Evolutionary conservation across 176 grass and related monocot genomes (phyloP).

Genomic region (Cenchrus americanus): DNA sequence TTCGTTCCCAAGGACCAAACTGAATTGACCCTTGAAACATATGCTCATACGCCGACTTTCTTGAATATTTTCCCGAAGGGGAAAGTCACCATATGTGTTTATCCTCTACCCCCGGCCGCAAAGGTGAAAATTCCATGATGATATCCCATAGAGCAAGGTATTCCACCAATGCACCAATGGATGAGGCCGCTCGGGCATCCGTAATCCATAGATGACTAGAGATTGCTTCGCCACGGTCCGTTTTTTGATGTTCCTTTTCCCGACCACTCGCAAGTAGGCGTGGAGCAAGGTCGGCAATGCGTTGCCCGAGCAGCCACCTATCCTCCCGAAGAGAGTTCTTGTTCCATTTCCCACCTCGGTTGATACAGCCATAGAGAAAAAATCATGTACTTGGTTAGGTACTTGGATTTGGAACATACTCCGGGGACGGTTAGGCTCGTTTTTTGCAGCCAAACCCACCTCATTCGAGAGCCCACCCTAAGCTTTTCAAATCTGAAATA

Average conservation of each 20-base stretch:
- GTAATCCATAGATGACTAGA: neutral
- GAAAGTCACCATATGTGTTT: neutral
- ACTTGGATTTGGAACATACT: neutral
- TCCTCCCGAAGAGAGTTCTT: too few relatives aligned
- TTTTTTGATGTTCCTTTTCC: neutral
- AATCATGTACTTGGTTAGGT: neutral
- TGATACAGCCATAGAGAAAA: neutral
- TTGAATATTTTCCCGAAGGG: neutral
- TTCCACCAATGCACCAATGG: neutral
- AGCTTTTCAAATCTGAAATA: too few relatives aligned
- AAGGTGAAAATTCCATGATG: neutral
- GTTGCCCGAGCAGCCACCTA: neutral
- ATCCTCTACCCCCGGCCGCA: neutral
- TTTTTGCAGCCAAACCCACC: neutral
- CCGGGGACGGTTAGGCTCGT: neutral
- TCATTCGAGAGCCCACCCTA: neutral
- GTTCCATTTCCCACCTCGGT: too few relatives aligned
- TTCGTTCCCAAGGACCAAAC: too few relatives aligned
- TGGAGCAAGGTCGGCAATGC: neutral
- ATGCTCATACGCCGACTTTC: neutral
- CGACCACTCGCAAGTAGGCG: neutral
- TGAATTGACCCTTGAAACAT: too few relatives aligned
- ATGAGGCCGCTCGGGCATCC: neutral
- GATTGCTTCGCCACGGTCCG: neutral
- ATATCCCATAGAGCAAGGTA: neutral